phyloP scores from a whole-genome alignment of 306 rosid species.

The Rosa multiflora region DNA sequence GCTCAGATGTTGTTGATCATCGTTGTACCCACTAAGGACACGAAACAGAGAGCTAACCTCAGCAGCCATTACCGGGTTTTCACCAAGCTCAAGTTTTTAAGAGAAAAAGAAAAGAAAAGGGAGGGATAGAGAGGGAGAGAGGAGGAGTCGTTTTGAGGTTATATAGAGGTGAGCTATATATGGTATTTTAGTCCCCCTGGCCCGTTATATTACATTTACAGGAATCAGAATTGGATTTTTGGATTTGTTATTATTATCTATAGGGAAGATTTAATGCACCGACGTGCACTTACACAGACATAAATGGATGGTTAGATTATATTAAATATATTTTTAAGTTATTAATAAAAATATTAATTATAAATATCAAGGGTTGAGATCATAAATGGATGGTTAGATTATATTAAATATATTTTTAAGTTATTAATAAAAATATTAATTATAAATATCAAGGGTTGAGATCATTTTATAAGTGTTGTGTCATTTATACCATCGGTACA shows the following conservation, averaged over 20 bases:
- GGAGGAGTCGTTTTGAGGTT: conserved; percentile 17
- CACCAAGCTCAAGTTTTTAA: not conserved
- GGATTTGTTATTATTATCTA: not conserved
- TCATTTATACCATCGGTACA: too few relatives aligned
- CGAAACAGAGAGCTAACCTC: conserved; percentile 77
- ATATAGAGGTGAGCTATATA: conserved; percentile 38
- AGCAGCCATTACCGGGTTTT: conserved; percentile 62
- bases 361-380: too few relatives aligned
- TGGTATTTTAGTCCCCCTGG: conserved; percentile 29
- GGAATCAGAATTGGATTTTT: not conserved
- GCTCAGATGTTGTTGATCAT: conserved; percentile 67
- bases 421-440: too few relatives aligned
- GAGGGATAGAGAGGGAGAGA: conserved; percentile 4
- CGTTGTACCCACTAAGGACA: conserved; percentile 59
- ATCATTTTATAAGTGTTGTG: too few relatives aligned
- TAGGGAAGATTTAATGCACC: too few relatives aligned
- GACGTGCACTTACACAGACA: too few relatives aligned
- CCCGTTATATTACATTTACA: conserved; percentile 32
- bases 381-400: too few relatives aligned
- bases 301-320: too few relatives aligned
- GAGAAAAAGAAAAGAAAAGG: conserved; percentile 9
- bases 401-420: too few relatives aligned
- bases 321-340: too few relatives aligned
- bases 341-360: too few relatives aligned
- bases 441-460: too few relatives aligned